phyloP scores from a whole-genome alignment of 257 asterid genomes.

The Galeopsis tetrahit region DNA sequence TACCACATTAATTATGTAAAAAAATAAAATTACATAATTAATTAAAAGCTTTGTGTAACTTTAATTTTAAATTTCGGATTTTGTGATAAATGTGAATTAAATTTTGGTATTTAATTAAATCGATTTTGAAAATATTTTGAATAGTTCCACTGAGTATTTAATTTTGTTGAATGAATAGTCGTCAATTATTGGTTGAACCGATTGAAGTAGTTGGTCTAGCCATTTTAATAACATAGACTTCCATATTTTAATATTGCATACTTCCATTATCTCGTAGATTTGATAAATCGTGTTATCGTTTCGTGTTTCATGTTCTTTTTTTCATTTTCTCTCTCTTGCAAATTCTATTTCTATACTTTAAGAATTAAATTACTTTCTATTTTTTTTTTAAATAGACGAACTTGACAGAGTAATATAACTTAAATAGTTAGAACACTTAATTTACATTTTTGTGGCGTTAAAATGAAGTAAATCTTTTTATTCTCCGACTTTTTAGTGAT shows the following conservation, averaged over 20 bases:
- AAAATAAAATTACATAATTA: background rate
- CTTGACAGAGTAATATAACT: no score
- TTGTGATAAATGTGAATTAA: background rate
- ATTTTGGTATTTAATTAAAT: background rate
- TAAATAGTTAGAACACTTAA: no score
- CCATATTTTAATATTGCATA: background rate
- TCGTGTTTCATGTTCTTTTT: no score
- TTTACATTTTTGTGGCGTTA: no score
- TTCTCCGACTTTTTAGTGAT: no score
- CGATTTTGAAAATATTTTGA: background rate
- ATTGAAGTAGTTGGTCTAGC: background rate
- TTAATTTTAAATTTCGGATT: background rate
- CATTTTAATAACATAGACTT: constrained; percentile 1
- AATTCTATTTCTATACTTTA: no score
- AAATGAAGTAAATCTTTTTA: no score
- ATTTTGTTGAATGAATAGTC: background rate
- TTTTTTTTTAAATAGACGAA: no score
- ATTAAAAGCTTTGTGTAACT: no score
- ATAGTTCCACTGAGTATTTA: background rate
- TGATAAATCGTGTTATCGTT: no score
- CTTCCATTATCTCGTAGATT: background rate
- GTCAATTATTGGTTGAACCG: constrained; percentile 1
- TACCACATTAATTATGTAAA: background rate
- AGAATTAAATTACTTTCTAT: no score
- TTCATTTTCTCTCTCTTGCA: no score